phyloP scores from a whole-genome alignment of 1,284 basidiomycete species.

The Trametes hirsuta region DNA sequence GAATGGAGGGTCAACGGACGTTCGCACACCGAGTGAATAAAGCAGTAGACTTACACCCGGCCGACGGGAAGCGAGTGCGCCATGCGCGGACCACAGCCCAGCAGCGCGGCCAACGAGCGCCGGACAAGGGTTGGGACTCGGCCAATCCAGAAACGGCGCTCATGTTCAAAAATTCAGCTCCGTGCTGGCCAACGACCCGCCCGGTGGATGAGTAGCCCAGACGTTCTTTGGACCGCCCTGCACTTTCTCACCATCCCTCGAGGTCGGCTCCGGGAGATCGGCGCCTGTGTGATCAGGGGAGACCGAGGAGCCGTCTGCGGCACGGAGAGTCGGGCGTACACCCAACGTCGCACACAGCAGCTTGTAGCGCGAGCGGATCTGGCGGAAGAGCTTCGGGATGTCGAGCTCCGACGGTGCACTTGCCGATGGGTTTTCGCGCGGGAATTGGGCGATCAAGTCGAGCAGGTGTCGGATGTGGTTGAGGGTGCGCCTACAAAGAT shows the following conservation, averaged over 20 bases:
- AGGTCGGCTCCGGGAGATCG: conserved; percentile 12
- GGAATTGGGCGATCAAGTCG: conserved; percentile 77
- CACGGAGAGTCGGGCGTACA: conserved; percentile 63
- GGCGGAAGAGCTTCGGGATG: conserved; percentile 74
- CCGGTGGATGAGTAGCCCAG: conserved; percentile 21
- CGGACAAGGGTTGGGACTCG: not conserved
- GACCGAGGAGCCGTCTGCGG: conserved; percentile 26
- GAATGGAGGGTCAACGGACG: not conserved
- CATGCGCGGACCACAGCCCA: not conserved
- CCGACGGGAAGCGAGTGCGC: not conserved
- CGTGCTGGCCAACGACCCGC: conserved; percentile 9
- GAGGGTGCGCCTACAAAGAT: conserved; percentile 52
- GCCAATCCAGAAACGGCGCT: not conserved
- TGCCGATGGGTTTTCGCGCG: conserved; percentile 69
- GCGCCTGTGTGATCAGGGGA: conserved; percentile 16
- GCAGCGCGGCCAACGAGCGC: conserved; percentile 7
- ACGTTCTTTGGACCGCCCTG: conserved; percentile 23
- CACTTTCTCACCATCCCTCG: conserved; percentile 2
- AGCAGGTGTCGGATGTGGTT: conserved; percentile 74
- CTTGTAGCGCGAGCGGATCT: conserved; percentile 89
- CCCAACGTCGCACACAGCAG: conserved; percentile 85
- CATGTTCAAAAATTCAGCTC: conserved; percentile 21
- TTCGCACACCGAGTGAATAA: not conserved
- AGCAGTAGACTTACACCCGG: not conserved
- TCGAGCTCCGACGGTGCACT: conserved; percentile 56